Percentiles rank a stretch among this genome's conserved stretches.
These are phyloP conservation scores for Puccinellia tenuiflora DNA, from an alignment of 176 grass and related monocot species.

Conservation along the genomic window DNA sequence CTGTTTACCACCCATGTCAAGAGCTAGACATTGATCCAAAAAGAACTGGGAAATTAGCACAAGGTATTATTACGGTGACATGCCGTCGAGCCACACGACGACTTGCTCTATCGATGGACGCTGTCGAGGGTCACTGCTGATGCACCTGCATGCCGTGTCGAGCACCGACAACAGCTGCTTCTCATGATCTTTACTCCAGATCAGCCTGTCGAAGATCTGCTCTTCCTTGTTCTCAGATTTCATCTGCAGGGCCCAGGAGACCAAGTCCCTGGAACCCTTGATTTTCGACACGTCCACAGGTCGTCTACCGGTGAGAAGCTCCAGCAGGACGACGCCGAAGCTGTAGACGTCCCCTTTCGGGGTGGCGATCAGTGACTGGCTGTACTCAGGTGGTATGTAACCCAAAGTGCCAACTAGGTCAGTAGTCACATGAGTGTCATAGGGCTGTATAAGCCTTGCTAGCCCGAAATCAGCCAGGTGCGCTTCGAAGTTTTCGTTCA, in stretches of 20 bases:
- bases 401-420: constrained; percentile 87
- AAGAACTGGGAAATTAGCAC: neutral
- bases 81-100: constrained; percentile 59
- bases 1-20: constrained; percentile 20
- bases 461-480: constrained; percentile 94
- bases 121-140: constrained; percentile 58
- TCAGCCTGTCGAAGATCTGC: constrained; percentile 53
- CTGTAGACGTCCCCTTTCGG: constrained; percentile 87
- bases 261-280: constrained; percentile 72
- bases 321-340: constrained; percentile 83
- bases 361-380: constrained; percentile 71
- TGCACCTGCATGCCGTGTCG: constrained; percentile 66
- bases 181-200: constrained; percentile 67
- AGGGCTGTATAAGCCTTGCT: constrained; percentile 80
- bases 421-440: constrained; percentile 91
- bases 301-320: constrained; percentile 67
- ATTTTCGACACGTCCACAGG: constrained; percentile 71
- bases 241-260: constrained; percentile 84
- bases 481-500: constrained; percentile 82
- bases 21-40: constrained; percentile 4
- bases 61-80: constrained; percentile 20
- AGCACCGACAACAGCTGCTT: constrained; percentile 72
- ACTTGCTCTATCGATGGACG: constrained; percentile 82
- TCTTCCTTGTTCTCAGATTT: constrained; percentile 80
- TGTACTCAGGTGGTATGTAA: constrained; percentile 92